Conservation (phyloP, 2,329 filamentous ascomycete species). For the Ascochyta pisi region DNA sequence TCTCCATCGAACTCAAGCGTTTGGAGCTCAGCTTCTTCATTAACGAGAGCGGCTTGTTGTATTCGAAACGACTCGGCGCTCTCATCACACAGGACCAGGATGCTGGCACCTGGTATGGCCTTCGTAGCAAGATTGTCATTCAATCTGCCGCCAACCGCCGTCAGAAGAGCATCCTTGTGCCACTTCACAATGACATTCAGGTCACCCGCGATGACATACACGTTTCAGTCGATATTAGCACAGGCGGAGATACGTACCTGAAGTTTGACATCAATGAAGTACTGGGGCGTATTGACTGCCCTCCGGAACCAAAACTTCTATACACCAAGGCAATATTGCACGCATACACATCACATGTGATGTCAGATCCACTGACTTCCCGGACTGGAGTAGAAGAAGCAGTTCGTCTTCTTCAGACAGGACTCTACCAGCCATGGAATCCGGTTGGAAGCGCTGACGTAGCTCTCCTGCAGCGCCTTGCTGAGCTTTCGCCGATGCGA, state of each 20-base stretch:
- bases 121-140: constrained; percentile 65
- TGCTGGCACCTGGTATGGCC: constrained; percentile 65
- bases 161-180: constrained; percentile 55
- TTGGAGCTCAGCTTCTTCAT: constrained; percentile 63
- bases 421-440: constrained; percentile 53
- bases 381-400: constrained; percentile 69
- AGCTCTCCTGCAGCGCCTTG: constrained; percentile 31
- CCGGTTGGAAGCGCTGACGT: constrained; percentile 14
- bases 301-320: constrained; percentile 61
- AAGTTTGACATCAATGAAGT: constrained; percentile 62
- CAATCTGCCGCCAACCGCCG: constrained; percentile 45
- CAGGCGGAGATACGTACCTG: constrained; percentile 50
- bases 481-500: constrained; percentile 48
- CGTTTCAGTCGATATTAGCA: constrained; percentile 50
- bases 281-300: constrained; percentile 64
- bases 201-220: constrained; percentile 46
- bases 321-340: constrained; percentile 67
- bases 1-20: constrained; percentile 60
- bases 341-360: constrained; percentile 64
- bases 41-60: constrained; percentile 52
- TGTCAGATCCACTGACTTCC: constrained; percentile 65
- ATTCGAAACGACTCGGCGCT: constrained; percentile 58
- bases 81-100: constrained; percentile 66
- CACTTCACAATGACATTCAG: neutral
- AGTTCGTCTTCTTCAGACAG: constrained; percentile 58